Evolutionary conservation across 257 asterid species (phyloP).

Genomic region (Parsonsia alboflavescens): DNA sequence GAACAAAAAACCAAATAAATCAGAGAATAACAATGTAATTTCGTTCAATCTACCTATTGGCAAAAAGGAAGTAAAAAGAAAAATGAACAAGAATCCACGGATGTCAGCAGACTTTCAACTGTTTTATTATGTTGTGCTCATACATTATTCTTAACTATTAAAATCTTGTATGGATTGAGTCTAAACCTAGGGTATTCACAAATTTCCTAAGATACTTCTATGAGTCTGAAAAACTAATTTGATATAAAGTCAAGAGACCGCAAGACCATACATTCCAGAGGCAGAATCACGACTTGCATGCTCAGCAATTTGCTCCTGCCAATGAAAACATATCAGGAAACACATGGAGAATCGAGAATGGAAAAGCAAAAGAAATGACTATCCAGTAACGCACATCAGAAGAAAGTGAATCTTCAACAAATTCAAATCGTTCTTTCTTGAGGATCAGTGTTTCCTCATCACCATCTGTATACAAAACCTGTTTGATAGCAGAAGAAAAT

Average conservation of each 20-base stretch:
- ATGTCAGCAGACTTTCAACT: not conserved
- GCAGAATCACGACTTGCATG: slow-evolving; percentile 53
- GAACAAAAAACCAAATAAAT: not conserved
- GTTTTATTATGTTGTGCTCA: not conserved
- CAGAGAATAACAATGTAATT: not conserved
- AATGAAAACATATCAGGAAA: slow-evolving; percentile 14
- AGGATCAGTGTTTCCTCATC: slow-evolving; percentile 70
- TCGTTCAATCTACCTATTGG: not conserved
- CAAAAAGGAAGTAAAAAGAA: not conserved
- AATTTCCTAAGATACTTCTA: not conserved
- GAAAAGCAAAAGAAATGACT: slow-evolving; percentile 16
- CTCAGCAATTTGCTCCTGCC: slow-evolving; percentile 56
- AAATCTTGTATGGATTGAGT: not conserved
- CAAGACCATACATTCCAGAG: slow-evolving; percentile 44
- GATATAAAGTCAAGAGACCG: not conserved
- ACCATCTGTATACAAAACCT: slow-evolving; percentile 79
- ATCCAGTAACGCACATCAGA: slow-evolving; percentile 40
- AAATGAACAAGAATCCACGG: not conserved
- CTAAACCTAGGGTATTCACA: not conserved
- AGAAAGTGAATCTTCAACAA: slow-evolving; percentile 40
- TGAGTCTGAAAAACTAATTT: not conserved
- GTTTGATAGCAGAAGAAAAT: slow-evolving; percentile 13
- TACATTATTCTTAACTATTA: not conserved
- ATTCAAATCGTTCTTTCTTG: slow-evolving; percentile 50
- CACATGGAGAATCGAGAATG: slow-evolving; percentile 8